Conservation (phyloP, 257 asterid species). For the Avicennia marina region DNA sequence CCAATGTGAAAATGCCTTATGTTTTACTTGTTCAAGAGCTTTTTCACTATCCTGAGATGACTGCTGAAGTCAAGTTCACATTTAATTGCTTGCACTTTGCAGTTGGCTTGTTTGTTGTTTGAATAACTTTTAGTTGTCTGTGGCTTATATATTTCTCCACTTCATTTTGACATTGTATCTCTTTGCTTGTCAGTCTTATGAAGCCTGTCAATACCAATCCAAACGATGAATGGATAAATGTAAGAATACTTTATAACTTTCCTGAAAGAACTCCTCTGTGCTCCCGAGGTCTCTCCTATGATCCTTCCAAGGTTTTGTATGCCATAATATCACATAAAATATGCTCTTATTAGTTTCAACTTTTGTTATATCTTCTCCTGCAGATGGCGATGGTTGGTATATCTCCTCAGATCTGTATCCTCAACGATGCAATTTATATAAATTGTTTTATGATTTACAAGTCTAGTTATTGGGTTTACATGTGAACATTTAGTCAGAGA, state of each 20-base stretch:
- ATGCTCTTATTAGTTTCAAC: no score
- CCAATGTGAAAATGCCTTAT: no score
- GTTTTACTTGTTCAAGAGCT: no score
- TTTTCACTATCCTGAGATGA: no score
- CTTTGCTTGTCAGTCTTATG: conserved; percentile 68
- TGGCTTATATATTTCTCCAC: conserved; percentile 15
- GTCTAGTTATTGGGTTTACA: conserved; percentile 8
- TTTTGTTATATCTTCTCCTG: conserved; percentile 29
- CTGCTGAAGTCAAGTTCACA: no score
- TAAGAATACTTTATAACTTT: conserved; percentile 29
- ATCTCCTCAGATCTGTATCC: conserved; percentile 94
- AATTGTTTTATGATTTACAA: not conserved
- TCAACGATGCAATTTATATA: conserved; percentile 1
- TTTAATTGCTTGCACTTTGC: no score
- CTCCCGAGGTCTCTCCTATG: not conserved
- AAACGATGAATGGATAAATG: conserved; percentile 87
- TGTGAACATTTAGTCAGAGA: conserved; percentile 8
- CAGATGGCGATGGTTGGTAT: conserved; percentile 91
- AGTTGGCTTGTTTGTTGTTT: not conserved
- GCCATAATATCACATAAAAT: not conserved
- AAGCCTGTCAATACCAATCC: conserved; percentile 88
- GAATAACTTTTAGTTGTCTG: conserved; percentile 10
- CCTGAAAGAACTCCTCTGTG: conserved; percentile 3
- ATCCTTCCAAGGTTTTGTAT: not conserved
- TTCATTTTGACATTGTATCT: conserved; percentile 20